phyloP scores from a whole-genome alignment of 257 asterid species.

The Pogostemon cablin region DNA sequence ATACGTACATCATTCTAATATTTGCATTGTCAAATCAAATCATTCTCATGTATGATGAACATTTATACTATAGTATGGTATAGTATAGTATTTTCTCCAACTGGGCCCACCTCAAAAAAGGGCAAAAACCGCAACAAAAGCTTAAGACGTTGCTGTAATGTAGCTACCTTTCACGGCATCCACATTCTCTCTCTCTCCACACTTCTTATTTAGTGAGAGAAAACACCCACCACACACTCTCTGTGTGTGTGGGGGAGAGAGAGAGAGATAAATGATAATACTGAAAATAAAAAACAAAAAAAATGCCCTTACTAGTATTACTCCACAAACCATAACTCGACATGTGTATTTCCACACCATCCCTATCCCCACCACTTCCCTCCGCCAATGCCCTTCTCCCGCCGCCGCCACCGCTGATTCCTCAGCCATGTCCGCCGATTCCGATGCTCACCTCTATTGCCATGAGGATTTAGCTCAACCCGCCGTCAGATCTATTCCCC shows the following conservation, averaged over 20 bases:
- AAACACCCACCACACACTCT: slow-evolving; percentile 16
- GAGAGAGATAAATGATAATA: slow-evolving; percentile 4
- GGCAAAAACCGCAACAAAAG: not conserved
- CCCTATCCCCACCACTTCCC: slow-evolving; percentile 34
- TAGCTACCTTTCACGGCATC: not conserved
- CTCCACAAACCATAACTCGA: slow-evolving; percentile 40
- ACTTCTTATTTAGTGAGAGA: slow-evolving; percentile 35
- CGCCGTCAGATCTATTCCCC: slow-evolving; percentile 36
- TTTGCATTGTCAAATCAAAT: slow-evolving; percentile 27
- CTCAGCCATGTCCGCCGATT: slow-evolving; percentile 39
- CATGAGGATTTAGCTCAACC: slow-evolving; percentile 27
- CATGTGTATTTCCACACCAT: slow-evolving; percentile 39
- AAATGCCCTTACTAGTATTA: slow-evolving; percentile 33
- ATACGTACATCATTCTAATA: not conserved
- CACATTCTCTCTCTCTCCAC: not conserved
- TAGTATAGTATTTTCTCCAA: not conserved
- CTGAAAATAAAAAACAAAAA: not conserved
- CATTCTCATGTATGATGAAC: not conserved
- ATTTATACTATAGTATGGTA: not conserved
- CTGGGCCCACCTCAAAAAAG: not conserved
- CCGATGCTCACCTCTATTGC: slow-evolving; percentile 11
- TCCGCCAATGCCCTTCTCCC: slow-evolving; percentile 5
- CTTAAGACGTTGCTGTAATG: slow-evolving; percentile 11
- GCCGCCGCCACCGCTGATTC: not conserved
- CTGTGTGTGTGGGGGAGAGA: not conserved